Base-by-base conservation (phyloP, 495 filamentous ascomycete genomes). In the Collariella sp. region DNA sequence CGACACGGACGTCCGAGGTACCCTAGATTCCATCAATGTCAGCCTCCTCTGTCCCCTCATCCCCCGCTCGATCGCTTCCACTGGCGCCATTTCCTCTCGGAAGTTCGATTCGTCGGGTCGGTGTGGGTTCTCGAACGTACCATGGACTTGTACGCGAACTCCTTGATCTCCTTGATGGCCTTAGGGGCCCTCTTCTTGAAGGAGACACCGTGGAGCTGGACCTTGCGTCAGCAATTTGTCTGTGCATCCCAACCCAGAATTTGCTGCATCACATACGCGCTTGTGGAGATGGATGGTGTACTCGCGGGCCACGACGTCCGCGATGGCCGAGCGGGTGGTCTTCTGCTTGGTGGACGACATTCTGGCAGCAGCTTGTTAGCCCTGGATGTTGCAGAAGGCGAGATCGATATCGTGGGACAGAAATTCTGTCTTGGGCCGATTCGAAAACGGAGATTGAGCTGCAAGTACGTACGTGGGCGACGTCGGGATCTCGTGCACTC, bases 271-370 rank as follows among this genome's bases (percentile, higher is more conserved):
- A 88, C 88, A 73, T 94, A 97, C 93, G 75, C 91, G 84, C 84
- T 95, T 97, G 86, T 99, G 93, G 60, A 99, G 77, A 83, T 99
- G 91, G 81, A 99, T 99, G 73, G 93, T 99, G 83, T 97, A 99
- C 81, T 99, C 94, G 81, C 93, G 89, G 55, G 93, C 84, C 69
- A 99, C 93, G 67, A 97, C 94, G 76, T 97, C 91, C 69, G 87
- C 85, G 73, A 97, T 95, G 76, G 93, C 93, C 70, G 90, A 96
- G 70, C 91, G 87, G 64, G 70, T 68, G 64, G 76, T 77, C 84
- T 95, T 95, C 51, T 77, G 72, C 78, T 85, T 68, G 72, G 69
- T 79, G 70, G 80, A 81, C 77, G 86, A 86, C 87, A 89, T 91
- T 80, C 63, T 70, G 63, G n/a, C 50, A 46, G 23, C 39, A 38